Conservation (phyloP, 345 rosid genomes). For the Turnera subulata region DNA sequence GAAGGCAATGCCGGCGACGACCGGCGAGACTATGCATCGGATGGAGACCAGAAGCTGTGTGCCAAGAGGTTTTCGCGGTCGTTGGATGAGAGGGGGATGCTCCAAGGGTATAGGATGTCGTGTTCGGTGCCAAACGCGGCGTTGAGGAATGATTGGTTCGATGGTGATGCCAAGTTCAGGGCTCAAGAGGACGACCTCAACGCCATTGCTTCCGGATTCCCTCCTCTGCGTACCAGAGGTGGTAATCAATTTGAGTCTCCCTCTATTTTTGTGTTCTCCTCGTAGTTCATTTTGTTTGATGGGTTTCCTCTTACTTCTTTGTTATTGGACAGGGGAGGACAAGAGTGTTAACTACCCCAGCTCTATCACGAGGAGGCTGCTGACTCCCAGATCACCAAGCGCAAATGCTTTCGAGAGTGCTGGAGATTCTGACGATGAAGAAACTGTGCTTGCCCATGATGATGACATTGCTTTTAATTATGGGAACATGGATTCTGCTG, state of each 20-base stretch:
- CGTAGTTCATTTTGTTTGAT: too few relatives aligned
- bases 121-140: slow-evolving; percentile 41
- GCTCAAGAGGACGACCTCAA: slow-evolving; percentile 23
- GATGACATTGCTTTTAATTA: slow-evolving; percentile 20
- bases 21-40: slow-evolving; percentile 8
- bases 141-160: slow-evolving; percentile 37
- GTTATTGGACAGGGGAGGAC: slow-evolving; percentile 27
- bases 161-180: slow-evolving; percentile 6
- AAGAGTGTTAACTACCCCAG: slow-evolving; percentile 27
- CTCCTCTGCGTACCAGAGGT: slow-evolving; percentile 21
- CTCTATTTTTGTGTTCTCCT: too few relatives aligned
- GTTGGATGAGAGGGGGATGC: slow-evolving; percentile 21
- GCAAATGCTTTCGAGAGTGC: slow-evolving; percentile 28
- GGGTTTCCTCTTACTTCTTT: neutral
- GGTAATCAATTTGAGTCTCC: too few relatives aligned
- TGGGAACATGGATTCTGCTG: slow-evolving; percentile 23
- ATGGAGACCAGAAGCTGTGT: slow-evolving; percentile 13
- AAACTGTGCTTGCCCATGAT: slow-evolving; percentile 38
- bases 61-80: slow-evolving; percentile 17
- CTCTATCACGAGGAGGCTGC: slow-evolving; percentile 32
- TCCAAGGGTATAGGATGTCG: slow-evolving; percentile 27
- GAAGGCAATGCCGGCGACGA: neutral
- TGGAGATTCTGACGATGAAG: slow-evolving; percentile 50
- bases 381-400: slow-evolving; percentile 43
- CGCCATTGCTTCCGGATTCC: slow-evolving; percentile 38